phyloP scores from a whole-genome alignment of 805 yeast genomes.

The Candida orba region DNA sequence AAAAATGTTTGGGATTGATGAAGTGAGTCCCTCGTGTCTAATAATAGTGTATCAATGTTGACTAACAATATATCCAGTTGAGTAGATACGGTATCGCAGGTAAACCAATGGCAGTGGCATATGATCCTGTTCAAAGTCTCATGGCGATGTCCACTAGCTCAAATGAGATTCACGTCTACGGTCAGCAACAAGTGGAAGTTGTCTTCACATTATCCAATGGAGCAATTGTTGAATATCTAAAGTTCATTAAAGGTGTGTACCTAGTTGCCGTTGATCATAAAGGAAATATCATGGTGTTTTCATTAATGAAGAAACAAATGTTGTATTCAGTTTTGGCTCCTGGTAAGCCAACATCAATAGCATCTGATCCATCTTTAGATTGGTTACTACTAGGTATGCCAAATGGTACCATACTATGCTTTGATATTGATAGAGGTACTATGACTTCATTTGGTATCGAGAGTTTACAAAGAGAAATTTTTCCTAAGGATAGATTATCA shows the following conservation, averaged over 20 bases:
- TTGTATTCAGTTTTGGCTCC: slow-evolving; percentile 57
- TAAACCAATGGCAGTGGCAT: slow-evolving; percentile 58
- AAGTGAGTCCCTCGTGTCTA: slow-evolving; percentile 16
- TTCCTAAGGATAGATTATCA: slow-evolving; percentile 52
- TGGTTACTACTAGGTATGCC: slow-evolving; percentile 77
- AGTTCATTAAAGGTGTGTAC: slow-evolving; percentile 76
- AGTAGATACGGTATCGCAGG: slow-evolving; percentile 56
- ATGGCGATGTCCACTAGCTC: slow-evolving; percentile 70
- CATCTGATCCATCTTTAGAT: slow-evolving; percentile 80
- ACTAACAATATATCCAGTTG: slow-evolving; percentile 7
- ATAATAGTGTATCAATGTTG: not conserved
- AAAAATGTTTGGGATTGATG: slow-evolving; percentile 27
- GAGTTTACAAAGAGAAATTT: slow-evolving; percentile 56
- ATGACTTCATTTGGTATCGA: slow-evolving; percentile 61
- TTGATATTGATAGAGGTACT: slow-evolving; percentile 73
- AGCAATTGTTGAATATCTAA: slow-evolving; percentile 45
- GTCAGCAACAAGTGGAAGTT: slow-evolving; percentile 74
- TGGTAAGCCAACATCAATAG: slow-evolving; percentile 60
- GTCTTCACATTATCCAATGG: slow-evolving; percentile 47
- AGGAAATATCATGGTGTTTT: slow-evolving; percentile 59
- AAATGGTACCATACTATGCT: slow-evolving; percentile 66
- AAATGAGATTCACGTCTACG: slow-evolving; percentile 72
- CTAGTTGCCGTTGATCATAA: slow-evolving; percentile 62
- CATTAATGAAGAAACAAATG: slow-evolving; percentile 55
- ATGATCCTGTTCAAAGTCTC: slow-evolving; percentile 83